phyloP scores from a whole-genome alignment of 1,284 basidiomycete genomes.

The Moesziomyces antarcticus region DNA sequence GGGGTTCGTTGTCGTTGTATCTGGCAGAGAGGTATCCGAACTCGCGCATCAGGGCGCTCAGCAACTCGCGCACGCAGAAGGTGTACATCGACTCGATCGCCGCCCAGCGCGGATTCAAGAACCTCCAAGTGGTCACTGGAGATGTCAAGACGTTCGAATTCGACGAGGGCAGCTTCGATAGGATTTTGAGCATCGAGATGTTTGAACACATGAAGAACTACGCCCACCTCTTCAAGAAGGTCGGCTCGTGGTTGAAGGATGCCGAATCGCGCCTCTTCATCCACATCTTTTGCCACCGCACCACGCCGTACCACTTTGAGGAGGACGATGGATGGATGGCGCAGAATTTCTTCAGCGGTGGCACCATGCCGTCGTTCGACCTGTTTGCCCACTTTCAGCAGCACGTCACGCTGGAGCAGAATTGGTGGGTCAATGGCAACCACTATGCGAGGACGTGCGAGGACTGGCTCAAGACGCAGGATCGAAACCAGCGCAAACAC shows the following conservation, averaged over 20 bases:
- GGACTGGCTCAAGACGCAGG: slow-evolving; percentile 77
- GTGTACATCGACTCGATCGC: slow-evolving; percentile 75
- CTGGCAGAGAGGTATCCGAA: slow-evolving; percentile 80
- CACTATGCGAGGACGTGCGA: slow-evolving; percentile 79
- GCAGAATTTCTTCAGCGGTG: slow-evolving; percentile 79
- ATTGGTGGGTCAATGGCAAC: slow-evolving; percentile 72
- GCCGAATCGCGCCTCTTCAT: slow-evolving; percentile 75
- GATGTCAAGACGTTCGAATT: slow-evolving; percentile 79
- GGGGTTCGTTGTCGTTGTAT: slow-evolving; percentile 79
- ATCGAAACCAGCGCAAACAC: slow-evolving; percentile 72
- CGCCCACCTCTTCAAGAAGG: slow-evolving; percentile 75
- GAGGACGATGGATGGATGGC: slow-evolving; percentile 78
- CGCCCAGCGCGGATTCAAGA: slow-evolving; percentile 73
- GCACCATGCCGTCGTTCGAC: slow-evolving; percentile 70
- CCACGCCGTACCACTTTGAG: slow-evolving; percentile 77
- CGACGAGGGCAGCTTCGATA: slow-evolving; percentile 73
- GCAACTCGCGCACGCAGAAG: slow-evolving; percentile 80
- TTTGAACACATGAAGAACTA: slow-evolving; percentile 77
- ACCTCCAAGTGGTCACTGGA: slow-evolving; percentile 76
- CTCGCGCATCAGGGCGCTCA: slow-evolving; percentile 76
- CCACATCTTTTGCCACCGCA: slow-evolving; percentile 79
- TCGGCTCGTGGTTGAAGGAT: slow-evolving; percentile 76
- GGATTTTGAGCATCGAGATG: slow-evolving; percentile 83
- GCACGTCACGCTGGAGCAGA: slow-evolving; percentile 74
- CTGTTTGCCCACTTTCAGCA: slow-evolving; percentile 79